Conservation (phyloP, 177 flowering plant genomes). For the Vitis hybrid region DNA sequence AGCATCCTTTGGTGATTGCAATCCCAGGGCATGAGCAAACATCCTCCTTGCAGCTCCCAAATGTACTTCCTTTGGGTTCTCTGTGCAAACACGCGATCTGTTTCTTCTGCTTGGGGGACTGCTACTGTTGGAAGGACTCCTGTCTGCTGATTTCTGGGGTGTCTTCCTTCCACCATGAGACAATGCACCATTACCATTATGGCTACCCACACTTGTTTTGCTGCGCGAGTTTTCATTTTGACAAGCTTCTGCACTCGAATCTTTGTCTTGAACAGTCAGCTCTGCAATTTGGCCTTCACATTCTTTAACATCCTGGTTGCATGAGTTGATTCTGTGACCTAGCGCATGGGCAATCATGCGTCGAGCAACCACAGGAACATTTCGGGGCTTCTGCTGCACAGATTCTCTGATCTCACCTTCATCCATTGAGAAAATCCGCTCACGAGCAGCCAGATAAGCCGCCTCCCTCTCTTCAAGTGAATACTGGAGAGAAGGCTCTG, state of each 20-base stretch:
- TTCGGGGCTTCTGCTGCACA: conserved; percentile 53
- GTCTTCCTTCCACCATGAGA: conserved; percentile 12
- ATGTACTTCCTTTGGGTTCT: conserved; percentile 45
- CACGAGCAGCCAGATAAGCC: conserved; percentile 85
- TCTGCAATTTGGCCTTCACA: conserved; percentile 6
- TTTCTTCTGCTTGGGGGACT: conserved; percentile 22
- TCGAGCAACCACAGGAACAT: conserved; percentile 75
- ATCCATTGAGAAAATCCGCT: conserved; percentile 63
- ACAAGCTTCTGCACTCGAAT: conserved; percentile 9
- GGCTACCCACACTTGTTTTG: conserved; percentile 8
- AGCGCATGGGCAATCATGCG: conserved; percentile 94
- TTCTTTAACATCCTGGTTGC: conserved; percentile 18
- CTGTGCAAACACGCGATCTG: conserved; percentile 22
- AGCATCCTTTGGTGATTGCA: conserved; percentile 36
- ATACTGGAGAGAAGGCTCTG: conserved; percentile 16
- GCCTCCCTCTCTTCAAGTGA: conserved; percentile 77
- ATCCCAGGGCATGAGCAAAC: conserved; percentile 81
- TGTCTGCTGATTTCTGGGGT: conserved; percentile 15
- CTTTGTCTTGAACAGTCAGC: conserved; percentile 13
- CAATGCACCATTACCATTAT: conserved; percentile 2
- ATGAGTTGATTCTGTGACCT: conserved; percentile 49
- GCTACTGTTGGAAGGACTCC: conserved; percentile 11
- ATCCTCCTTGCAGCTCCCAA: conserved; percentile 88
- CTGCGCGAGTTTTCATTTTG: conserved; percentile 8
- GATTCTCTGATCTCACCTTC: conserved; percentile 35